Evolutionary conservation across 108 stramenopile genomes (phyloP).

Genomic region (Parietichytrium sp.): DNA sequence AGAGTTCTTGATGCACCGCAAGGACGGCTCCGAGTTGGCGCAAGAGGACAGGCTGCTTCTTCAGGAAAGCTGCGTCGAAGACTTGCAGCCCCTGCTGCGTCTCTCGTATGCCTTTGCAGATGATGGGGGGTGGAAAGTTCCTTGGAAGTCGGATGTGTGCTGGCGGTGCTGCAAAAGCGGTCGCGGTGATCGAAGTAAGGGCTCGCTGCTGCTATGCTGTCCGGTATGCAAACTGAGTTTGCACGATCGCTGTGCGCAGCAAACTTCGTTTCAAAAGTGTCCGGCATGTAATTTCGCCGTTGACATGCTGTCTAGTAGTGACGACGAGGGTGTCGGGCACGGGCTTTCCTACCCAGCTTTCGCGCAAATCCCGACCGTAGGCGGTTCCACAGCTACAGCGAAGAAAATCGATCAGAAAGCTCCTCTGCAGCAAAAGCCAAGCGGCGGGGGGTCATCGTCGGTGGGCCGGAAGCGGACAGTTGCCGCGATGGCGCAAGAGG

Average conservation of each 20-base stretch:
- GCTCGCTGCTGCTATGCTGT: background rate
- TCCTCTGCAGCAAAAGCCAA: too few species aligned
- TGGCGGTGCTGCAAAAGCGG: background rate
- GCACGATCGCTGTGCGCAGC: background rate
- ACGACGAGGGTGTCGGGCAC: background rate
- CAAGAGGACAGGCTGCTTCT: background rate
- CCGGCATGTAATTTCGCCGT: background rate
- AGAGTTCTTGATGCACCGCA: background rate
- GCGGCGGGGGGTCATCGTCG: too few species aligned
- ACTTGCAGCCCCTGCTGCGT: background rate
- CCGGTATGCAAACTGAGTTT: background rate
- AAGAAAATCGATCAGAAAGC: background rate
- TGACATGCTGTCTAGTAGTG: background rate
- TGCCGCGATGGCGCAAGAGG: too few species aligned
- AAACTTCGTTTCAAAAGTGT: background rate
- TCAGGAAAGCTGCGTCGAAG: background rate
- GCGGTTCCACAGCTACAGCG: background rate
- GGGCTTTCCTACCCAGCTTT: background rate
- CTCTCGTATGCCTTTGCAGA: background rate
- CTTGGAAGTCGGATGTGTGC: background rate
- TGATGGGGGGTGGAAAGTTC: too few species aligned
- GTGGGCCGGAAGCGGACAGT: too few species aligned
- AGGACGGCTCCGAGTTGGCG: background rate
- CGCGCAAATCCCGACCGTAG: background rate
- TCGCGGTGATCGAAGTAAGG: background rate